Percentiles rank a stretch among this genome's conserved stretches.
These are phyloP conservation scores for Calocybe gangraenosa DNA, from an alignment of 768 basidiomycete genomes.

Conservation along the genomic window DNA sequence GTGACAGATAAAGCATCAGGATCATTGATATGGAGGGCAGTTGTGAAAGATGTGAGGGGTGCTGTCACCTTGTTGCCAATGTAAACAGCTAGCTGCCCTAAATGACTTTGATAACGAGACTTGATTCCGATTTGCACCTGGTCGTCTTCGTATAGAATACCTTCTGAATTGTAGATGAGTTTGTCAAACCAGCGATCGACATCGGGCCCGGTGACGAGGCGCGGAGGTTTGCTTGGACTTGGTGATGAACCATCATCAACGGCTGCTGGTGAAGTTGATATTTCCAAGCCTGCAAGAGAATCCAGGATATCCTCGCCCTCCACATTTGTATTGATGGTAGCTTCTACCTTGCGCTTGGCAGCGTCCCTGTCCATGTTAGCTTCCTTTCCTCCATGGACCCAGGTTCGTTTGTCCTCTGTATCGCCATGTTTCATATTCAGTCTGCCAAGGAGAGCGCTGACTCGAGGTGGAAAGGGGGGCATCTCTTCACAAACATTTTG, in stretches of 20 bases:
- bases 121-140: conserved; percentile 96
- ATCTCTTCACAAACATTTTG: conserved; percentile 98
- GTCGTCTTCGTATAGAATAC: conserved; percentile 92
- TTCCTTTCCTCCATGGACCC: conserved; percentile 95
- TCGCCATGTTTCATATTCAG: conserved; percentile 88
- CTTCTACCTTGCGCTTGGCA: conserved; percentile 47
- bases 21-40: conserved; percentile 70
- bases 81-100: conserved; percentile 92
- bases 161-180: conserved; percentile 74
- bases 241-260: conserved; percentile 11
- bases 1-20: conserved; percentile 73
- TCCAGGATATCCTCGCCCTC: conserved; percentile 56
- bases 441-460: conserved; percentile 83
- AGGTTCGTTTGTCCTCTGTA: conserved; percentile 93
- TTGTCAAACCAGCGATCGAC: conserved; percentile 90
- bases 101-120: conserved; percentile 91
- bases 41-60: conserved; percentile 89
- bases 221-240: conserved; percentile 33
- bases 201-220: conserved; percentile 62
- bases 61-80: conserved; percentile 92
- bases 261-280: conserved; percentile 34
- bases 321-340: conserved; percentile 21
- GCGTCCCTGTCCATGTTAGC: conserved; percentile 76
- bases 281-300: conserved; percentile 81
- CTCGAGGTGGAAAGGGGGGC: conserved; percentile 96